Evolutionary conservation across 2,329 filamentous ascomycete genomes (phyloP), one percentile per base, ranked within the genome.

Genomic region (Apiospora pterosperma): DNA sequence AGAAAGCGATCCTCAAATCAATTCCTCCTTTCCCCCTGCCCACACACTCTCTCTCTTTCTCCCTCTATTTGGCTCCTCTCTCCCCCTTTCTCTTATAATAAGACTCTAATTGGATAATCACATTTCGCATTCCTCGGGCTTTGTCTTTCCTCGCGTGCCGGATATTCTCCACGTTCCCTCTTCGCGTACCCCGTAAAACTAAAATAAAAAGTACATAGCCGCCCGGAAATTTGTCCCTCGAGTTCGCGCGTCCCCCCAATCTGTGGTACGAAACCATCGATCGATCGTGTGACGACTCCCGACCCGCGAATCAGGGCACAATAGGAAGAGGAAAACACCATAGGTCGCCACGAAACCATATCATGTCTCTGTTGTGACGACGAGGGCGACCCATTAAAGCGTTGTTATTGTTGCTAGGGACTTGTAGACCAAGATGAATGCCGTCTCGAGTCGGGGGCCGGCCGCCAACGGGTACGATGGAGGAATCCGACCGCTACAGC

Each of bases 381-480:
- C 48, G 28, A 55, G 28, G 31, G 48, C 48, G 48, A 55, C n/a
- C 28, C 48, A 55, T 55, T 34, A n/a, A 55, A 55, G 28, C 28
- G 48, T 34, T 55, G 34, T 34, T 55, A 28, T 34, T 34, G 48
- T n/a, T 55, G 48, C 25, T 55, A 55, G 48, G 48, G 21, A 55
- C 8, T 34, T 19, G 48, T 55, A 34, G 48, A n/a, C 28, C 19
- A 62, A 59, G 31, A 66, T 66, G 65, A 66, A 66, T 52, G 62
- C 42, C 62, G 23, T 66, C 39, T 36, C 62, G 28, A 61, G 25
- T 31, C 63, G 62, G 36, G 58, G 41, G 25, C 81, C 82, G 80
- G 36, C n/a, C 16, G 36, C 58, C 58, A 81, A 80, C 69, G 76
- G 75, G 63, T 78, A 78, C 60, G 62, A 62, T 64, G 65, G 52